phyloP scores from a whole-genome alignment of 225 moss, liverwort and hornwort species.

The Pleurozium schreberi region DNA sequence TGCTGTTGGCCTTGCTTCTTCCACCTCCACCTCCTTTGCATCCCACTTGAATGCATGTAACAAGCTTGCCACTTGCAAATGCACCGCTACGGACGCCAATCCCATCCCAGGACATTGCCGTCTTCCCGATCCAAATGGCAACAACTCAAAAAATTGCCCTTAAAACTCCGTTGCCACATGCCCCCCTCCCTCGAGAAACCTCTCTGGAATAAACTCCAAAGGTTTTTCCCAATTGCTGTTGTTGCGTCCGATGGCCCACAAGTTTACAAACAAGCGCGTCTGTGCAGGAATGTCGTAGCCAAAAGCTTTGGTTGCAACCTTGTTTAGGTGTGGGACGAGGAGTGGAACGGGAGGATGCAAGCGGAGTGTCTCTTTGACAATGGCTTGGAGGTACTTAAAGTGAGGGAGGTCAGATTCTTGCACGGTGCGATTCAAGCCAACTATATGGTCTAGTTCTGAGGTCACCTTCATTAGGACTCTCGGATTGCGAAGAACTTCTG shows the following conservation, averaged over 20 bases:
- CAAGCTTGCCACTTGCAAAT: neutral
- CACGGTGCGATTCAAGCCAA: neutral
- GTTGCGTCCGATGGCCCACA: neutral
- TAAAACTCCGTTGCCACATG: neutral
- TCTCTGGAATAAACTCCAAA: neutral
- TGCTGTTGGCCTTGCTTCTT: rapidly evolving
- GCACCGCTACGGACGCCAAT: rapidly evolving
- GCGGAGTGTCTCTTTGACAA: neutral
- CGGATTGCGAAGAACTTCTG: neutral
- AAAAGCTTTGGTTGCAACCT: neutral
- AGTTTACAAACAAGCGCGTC: neutral
- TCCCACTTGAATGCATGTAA: neutral
- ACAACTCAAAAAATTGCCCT: neutral
- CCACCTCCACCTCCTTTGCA: neutral
- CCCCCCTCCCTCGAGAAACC: neutral
- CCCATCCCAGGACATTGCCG: neutral
- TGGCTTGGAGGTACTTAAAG: neutral
- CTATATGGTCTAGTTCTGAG: neutral
- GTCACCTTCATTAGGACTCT: rapidly evolving
- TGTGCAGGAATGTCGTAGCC: neutral
- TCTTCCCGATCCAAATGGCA: neutral
- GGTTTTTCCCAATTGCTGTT: neutral
- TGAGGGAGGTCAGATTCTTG: neutral
- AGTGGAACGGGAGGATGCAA: neutral
- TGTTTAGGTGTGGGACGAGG: neutral